Base-by-base conservation (phyloP, 2,329 filamentous ascomycete genomes). In the Albifimbria verrucaria region DNA sequence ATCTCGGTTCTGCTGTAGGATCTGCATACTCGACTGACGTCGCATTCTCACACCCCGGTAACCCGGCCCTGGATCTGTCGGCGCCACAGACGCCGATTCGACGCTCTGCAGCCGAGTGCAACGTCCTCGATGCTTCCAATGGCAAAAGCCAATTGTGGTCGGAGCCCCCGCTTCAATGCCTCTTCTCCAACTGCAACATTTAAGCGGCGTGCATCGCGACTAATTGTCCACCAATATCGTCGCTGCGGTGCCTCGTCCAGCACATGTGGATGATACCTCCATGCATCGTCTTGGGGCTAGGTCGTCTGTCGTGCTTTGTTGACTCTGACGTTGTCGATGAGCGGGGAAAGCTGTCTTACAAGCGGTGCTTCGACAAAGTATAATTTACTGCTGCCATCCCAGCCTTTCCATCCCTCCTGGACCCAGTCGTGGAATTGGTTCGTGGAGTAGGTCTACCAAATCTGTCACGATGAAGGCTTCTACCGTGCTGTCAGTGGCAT, bases 391-490 rank as follows among this genome's bases (percentile, higher is more conserved):
- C 18, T 39, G 32, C 15, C 32, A n/a, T 39, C 32, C 12, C 32
- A 4, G 32, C 12, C 18, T 39, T n/a, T 39, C 11, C 5, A n/a
- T n/a, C n/a, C n/a, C n/a, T n/a, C n/a, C n/a, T n/a, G n/a, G n/a
- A n/a, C n/a, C 32, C 18, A n/a, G 5, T 39, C 11, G 12, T 17
- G 32, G 32, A 6, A 39, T 39, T 39, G 32, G 32, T 7, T 39
- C 18, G 11, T n/a, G 5, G 18, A n/a, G 12, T 6, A 39, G 32
- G 18, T 5, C 15, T 15, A 39, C 32, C 32, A 4, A 6, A n/a
- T 12, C 32, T 17, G 18, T 15, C 52, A 51, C 18, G 25, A 68
- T 68, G 65, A 67, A 61, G 54, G 32, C 57, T 15, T 60, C 52
- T 22, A 48, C 49, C 28, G 24, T 57, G 20, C 43, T 58, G 22